Evolutionary conservation across 2,329 filamentous ascomycete genomes (phyloP).

Genomic region (Stagonosporopsis tanaceti): DNA sequence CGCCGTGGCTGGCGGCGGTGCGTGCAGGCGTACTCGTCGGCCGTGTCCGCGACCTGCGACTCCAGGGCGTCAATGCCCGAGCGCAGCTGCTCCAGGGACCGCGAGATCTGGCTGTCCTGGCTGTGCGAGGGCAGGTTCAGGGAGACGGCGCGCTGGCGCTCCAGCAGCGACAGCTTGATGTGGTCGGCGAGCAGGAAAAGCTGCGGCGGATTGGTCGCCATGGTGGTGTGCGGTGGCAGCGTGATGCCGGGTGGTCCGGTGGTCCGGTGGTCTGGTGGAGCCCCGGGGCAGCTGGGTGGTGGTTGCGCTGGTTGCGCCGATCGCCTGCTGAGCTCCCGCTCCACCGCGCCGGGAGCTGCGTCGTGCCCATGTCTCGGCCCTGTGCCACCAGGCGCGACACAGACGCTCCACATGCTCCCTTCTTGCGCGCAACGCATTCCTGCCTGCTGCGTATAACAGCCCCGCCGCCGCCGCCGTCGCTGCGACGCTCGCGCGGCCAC

Average conservation of each 20-base stretch:
- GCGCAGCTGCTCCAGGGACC: slow-evolving; percentile 85
- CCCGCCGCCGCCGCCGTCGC: slow-evolving; percentile 4
- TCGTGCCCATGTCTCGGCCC: slow-evolving; percentile 5
- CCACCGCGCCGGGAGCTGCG: neutral
- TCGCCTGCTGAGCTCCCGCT: neutral
- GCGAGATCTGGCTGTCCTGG: slow-evolving; percentile 87
- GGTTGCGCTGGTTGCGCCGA: too few relatives aligned
- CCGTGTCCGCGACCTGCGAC: slow-evolving; percentile 65
- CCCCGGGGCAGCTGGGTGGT: neutral
- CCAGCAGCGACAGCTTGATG: slow-evolving; percentile 93
- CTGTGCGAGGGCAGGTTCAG: slow-evolving; percentile 79
- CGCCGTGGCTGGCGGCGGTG: neutral
- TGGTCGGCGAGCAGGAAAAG: slow-evolving; percentile 94
- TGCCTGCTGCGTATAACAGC: slow-evolving; percentile 14
- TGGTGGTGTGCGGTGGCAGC: slow-evolving; percentile 25
- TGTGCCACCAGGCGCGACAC: slow-evolving; percentile 20
- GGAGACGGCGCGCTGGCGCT: slow-evolving; percentile 84
- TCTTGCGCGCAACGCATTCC: slow-evolving; percentile 12
- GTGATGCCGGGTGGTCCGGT: neutral
- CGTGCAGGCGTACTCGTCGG: slow-evolving; percentile 59
- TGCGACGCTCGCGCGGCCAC: slow-evolving; percentile 12
- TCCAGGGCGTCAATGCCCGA: slow-evolving; percentile 78
- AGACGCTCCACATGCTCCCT: slow-evolving; percentile 15
- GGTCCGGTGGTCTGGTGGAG: neutral
- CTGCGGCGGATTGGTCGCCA: slow-evolving; percentile 67